These are phyloP conservation scores for Aphanomyces astaci DNA, from an alignment of 352 stramenopile species.

Conservation along the genomic window DNA sequence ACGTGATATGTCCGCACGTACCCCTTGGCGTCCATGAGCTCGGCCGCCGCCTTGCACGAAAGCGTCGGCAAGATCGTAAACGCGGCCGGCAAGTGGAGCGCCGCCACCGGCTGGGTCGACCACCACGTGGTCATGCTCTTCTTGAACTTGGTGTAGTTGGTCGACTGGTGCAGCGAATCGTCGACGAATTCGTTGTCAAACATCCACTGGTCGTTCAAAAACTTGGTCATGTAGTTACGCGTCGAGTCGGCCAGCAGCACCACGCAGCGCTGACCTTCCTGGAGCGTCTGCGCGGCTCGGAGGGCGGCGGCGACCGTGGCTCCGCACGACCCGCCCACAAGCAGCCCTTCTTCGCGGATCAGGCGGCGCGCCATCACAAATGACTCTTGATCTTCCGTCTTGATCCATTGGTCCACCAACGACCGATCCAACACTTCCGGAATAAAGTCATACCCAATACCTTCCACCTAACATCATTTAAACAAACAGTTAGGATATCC, in stretches of 20 bases:
- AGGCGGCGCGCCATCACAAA: slow-evolving; percentile 91
- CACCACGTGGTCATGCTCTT: slow-evolving; percentile 86
- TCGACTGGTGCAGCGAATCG: slow-evolving; percentile 53
- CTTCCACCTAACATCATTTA: slow-evolving; percentile 71
- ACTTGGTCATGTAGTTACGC: slow-evolving; percentile 98
- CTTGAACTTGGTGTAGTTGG: slow-evolving; percentile 62
- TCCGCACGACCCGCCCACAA: slow-evolving; percentile 91
- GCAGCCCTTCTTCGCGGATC: slow-evolving; percentile 91
- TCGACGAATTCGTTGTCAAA: slow-evolving; percentile 65
- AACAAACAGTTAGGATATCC: too few relatives aligned
- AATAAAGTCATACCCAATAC: slow-evolving; percentile 97
- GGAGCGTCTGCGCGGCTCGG: slow-evolving; percentile 63
- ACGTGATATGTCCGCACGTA: too few relatives aligned
- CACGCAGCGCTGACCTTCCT: slow-evolving; percentile 87
- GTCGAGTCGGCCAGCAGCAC: slow-evolving; percentile 93
- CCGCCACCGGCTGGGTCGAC: slow-evolving; percentile 79
- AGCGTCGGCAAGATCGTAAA: slow-evolving; percentile 80
- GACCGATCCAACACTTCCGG: slow-evolving; percentile 88
- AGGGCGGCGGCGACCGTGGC: slow-evolving; percentile 80
- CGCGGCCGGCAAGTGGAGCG: slow-evolving; percentile 63
- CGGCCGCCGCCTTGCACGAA: slow-evolving; percentile 87
- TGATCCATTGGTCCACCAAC: slow-evolving; percentile 91
- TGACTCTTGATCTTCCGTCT: slow-evolving; percentile 90
- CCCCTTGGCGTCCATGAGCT: slow-evolving; percentile 88
- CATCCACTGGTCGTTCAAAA: slow-evolving; percentile 93